phyloP scores from a whole-genome alignment of 148 eudicot species.

The Rhododendron ferrugineum region DNA sequence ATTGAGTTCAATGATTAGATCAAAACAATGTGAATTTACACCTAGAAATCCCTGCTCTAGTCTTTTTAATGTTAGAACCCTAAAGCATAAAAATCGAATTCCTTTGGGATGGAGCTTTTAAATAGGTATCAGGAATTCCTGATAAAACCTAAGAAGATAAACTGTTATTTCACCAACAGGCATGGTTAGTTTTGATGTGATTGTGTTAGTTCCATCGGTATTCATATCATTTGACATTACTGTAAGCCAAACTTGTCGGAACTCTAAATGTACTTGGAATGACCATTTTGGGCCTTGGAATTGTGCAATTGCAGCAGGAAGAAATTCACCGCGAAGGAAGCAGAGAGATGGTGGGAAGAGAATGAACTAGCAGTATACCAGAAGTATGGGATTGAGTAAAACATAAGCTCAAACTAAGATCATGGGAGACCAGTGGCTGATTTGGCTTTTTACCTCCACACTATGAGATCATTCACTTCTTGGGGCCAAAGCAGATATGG shows the following conservation, averaged over 20 bases:
- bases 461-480: neutral
- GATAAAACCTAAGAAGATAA: neutral
- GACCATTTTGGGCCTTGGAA: neutral
- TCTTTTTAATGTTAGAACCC: neutral
- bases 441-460: neutral
- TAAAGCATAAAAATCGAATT: neutral
- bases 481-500: neutral
- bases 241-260: neutral
- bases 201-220: neutral
- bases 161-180: neutral
- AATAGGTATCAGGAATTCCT: neutral
- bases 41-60: neutral
- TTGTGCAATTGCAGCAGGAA: slow-evolving; percentile 24
- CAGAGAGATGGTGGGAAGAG: slow-evolving; percentile 33
- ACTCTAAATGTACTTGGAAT: neutral
- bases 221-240: neutral
- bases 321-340: slow-evolving; percentile 27
- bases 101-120: neutral
- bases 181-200: neutral
- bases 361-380: slow-evolving; percentile 20
- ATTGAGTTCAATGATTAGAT: neutral
- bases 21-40: neutral
- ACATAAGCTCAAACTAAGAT: slow-evolving; percentile 12
- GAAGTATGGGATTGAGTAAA: slow-evolving; percentile 20
- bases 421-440: neutral